Conservation (phyloP, 306 rosid species). For the Dalbergia cultrata region DNA sequence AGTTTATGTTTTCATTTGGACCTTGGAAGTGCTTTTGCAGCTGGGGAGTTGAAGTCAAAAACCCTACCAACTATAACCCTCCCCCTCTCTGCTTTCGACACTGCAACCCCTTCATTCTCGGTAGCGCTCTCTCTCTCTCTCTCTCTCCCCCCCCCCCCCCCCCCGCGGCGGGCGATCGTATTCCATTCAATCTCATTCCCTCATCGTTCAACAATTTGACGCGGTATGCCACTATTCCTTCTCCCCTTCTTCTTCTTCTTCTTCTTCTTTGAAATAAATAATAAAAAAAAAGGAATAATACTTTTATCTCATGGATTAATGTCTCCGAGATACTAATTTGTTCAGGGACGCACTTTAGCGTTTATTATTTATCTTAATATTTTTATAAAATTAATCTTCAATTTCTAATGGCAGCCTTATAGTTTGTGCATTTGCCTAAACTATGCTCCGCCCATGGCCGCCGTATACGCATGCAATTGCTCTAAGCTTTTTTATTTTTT, state of each 20-base stretch:
- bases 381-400: no score
- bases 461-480: no score
- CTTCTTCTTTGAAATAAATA: not conserved
- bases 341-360: not conserved
- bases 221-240: not conserved
- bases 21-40: no score
- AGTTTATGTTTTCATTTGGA: no score
- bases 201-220: not conserved
- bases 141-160: no score
- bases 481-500: no score
- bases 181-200: not conserved
- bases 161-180: no score
- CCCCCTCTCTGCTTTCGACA: no score
- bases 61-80: not conserved
- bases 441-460: no score
- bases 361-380: no score
- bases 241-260: not conserved
- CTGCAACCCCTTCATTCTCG: no score
- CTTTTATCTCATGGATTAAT: no score
- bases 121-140: not conserved
- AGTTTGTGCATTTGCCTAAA: not conserved
- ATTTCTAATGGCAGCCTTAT: not conserved
- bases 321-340: not conserved
- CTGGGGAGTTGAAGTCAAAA: not conserved
- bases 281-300: not conserved